Evolutionary conservation across 2,329 filamentous ascomycete genomes (phyloP), one percentile per base, ranked within the genome.

Genomic region (Calonectria pseudoreteaudii): DNA sequence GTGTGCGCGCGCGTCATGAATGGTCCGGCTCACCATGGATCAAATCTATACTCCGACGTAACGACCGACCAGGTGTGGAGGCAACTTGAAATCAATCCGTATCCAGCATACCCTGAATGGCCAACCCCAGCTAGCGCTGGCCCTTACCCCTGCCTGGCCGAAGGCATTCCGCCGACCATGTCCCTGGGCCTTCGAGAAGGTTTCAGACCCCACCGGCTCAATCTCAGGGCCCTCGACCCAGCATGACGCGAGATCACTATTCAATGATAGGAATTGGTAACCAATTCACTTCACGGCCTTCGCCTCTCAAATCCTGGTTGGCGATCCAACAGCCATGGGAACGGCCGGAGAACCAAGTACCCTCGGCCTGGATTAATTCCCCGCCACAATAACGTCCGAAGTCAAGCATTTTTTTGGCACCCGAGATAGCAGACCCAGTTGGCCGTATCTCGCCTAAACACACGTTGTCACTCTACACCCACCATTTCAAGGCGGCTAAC

Each of bases 121-220:
- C 49, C 70, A 44, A 50, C 70, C 75, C 69, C 68, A 66, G 64
- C 72, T 74, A 76, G 69, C 75, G 76, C 72, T 78, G 78, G 74
- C 64, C 70, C 50, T 52, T 50, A 18, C 56, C 79, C 79, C 72
- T 80, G 79, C 70, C 70, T 44, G 66, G 66, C 64, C 71, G 71
- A 78, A 71, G 78, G 73, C 73, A 78, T 81, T 81, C 79, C 78
- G 76, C 79, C 76, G 79, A 81, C 79, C 79, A 81, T 81, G 78
- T 76, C 79, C 79, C 78, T 81, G 79, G 79, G 78, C 78, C 78
- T 81, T 81, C 79, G 79, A 76, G 79, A 81, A 81, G 79, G 79
- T 80, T 81, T 81, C 78, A 79, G 72, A 75, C 74, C 70, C 75
- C 75, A 75, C 75, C 66, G 64, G 69, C 70, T 72, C 75, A 76